Evolutionary conservation across 164 flowering plant species (phyloP).

Genomic region (Umbilicus rupestris): DNA sequence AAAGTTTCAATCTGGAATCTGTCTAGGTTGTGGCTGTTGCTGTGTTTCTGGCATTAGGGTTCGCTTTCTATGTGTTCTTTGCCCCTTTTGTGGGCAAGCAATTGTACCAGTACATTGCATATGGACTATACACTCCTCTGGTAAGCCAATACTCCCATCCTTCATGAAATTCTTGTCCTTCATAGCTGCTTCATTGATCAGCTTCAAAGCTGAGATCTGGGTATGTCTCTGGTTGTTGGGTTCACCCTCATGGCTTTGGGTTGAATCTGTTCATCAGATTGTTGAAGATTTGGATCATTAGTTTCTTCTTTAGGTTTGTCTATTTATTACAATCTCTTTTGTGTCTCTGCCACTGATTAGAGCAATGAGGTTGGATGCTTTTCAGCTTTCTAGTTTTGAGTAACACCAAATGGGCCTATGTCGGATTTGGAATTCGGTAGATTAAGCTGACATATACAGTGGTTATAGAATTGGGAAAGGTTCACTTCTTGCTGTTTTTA

Average conservation of each 20-base stretch:
- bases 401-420: neutral
- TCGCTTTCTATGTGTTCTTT: conserved; percentile 97
- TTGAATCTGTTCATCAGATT: too few species aligned
- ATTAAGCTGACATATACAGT: neutral
- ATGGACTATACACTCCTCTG: conserved; percentile 92
- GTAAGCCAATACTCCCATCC: conserved; percentile 36
- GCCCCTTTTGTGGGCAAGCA: conserved; percentile 93
- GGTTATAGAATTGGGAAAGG: neutral
- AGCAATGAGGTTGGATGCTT: neutral
- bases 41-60: conserved; percentile 91
- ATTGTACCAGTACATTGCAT: conserved; percentile 63
- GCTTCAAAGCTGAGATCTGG: conserved; percentile 27
- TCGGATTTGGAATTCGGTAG: neutral
- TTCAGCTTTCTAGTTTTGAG: neutral
- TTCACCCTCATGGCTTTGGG: too few species aligned
- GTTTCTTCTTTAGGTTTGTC: neutral
- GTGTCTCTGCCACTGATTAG: neutral
- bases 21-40: conserved; percentile 92
- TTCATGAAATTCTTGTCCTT: neutral
- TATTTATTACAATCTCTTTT: neutral
- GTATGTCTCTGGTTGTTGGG: conserved; percentile 13
- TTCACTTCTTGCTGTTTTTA: too few species aligned
- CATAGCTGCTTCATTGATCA: neutral
- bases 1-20: conserved; percentile 10
- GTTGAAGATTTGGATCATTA: neutral